Base-by-base conservation (phyloP, 2,329 filamentous ascomycete genomes). In the Didymella sp. region DNA sequence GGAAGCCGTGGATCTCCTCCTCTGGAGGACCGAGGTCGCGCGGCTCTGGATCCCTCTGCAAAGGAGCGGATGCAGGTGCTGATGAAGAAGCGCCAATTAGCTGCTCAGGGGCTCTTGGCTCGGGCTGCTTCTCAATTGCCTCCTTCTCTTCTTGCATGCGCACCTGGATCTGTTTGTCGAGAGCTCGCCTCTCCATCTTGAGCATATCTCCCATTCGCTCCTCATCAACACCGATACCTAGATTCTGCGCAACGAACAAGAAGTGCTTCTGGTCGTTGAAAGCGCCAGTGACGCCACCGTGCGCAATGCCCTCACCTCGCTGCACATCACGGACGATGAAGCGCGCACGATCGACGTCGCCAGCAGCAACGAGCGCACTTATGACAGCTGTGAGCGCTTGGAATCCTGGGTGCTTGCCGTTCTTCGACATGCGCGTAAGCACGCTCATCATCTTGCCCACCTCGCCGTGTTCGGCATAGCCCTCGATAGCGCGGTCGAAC, bases 401-500 rank as follows among this genome's bases (percentile, higher is more conserved):
- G 77, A 78, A 83, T 4, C 76, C 72, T 1, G 79, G 79, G 12
- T 73, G 64, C 58, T 76, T 77, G 8, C 79, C 76, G 13, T 76
- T 69, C 27, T 62, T 69, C 1, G 70, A 66, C 74, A 80, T 78
- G 27, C 68, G 69, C 11, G 63, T 66, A 27, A 82, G 67, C 41
- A 80, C 76, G 6, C 66, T 67, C 67, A 81, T 76, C 73, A 79
- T 77, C 41, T 74, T 78, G 30, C 72, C 72, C 0, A 81, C 75
- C 56, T 87, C 81, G 42, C 84, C 83, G 9, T 78, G 74, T 12
- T 74, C 63, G 7, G 88, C 84, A 71, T 89, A 91, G 1, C 88
- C 89, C 68, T 86, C 84, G 61, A 92, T 83, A 59, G 89, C 80
- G 50, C 87, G 83, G 73, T 91, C 88, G 82, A 87, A 92, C 64